phyloP scores from a whole-genome alignment of 2,329 filamentous ascomycete species.

The Beauveria sp. region DNA sequence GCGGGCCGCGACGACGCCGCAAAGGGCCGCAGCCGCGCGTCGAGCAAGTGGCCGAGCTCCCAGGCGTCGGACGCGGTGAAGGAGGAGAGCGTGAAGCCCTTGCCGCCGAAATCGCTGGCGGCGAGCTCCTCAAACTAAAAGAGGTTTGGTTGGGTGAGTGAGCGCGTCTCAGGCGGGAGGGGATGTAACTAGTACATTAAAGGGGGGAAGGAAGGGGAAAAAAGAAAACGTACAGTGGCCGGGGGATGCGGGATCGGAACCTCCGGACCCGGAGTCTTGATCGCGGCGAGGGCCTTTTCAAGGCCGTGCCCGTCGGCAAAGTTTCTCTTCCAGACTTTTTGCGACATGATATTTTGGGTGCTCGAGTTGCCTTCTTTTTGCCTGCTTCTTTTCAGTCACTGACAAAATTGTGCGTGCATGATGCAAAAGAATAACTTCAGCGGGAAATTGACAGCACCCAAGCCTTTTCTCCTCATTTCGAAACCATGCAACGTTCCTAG shows the following conservation, averaged over 20 bases:
- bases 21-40: conserved; percentile 50
- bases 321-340: conserved; percentile 21
- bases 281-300: conserved; percentile 18
- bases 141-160: neutral
- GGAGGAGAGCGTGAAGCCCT: conserved; percentile 37
- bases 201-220: too few species aligned
- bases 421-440: neutral
- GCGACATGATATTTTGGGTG: conserved; percentile 26
- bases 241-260: conserved; percentile 17
- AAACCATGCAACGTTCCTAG: conserved; percentile 5
- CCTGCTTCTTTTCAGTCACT: too few species aligned
- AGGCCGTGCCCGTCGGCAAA: conserved; percentile 21
- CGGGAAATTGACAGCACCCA: neutral
- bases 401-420: neutral
- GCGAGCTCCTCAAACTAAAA: conserved; percentile 23
- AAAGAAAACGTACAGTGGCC: conserved; percentile 15
- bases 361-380: neutral
- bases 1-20: conserved; percentile 31
- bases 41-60: conserved; percentile 56
- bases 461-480: too few species aligned
- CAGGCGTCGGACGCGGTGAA: conserved; percentile 61
- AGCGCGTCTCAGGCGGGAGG: neutral
- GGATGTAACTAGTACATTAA: neutral
- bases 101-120: conserved; percentile 26
- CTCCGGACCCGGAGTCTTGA: conserved; percentile 15